These are phyloP conservation scores for Phaeosphaeria sp. DNA, from an alignment of 2,329 filamentous ascomycete genomes.

Conservation along the genomic window DNA sequence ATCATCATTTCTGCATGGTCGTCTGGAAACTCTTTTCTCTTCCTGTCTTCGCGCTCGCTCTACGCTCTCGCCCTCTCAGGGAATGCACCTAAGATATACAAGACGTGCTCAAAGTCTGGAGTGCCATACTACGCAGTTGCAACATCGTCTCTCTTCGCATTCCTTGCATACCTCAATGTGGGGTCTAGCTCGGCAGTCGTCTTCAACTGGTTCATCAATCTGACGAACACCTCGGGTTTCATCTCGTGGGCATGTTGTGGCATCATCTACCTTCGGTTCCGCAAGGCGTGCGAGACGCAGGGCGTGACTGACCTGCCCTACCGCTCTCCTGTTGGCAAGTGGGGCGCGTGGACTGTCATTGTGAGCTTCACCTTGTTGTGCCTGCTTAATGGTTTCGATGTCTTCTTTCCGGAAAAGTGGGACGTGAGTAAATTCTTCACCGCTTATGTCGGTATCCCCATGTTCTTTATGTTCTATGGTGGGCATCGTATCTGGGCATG, in stretches of 20 bases:
- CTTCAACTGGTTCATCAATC: conserved; percentile 75
- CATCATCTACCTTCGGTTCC: conserved; percentile 66
- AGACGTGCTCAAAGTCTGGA: conserved; percentile 65
- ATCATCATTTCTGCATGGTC: conserved; percentile 70
- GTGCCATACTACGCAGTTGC: conserved; percentile 60
- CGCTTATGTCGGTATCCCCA: conserved; percentile 69
- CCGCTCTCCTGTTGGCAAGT: conserved; percentile 64
- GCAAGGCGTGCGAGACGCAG: conserved; percentile 62
- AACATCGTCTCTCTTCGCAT: conserved; percentile 52
- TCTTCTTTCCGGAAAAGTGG: conserved; percentile 73
- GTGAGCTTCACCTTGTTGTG: conserved; percentile 66
- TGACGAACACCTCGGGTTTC: conserved; percentile 65
- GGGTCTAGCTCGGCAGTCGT: conserved; percentile 52
- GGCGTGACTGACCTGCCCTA: conserved; percentile 62
- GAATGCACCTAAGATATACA: conserved; percentile 69
- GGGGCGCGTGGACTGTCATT: conserved; percentile 67
- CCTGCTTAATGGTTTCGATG: conserved; percentile 76
- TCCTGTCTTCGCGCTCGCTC: conserved; percentile 59
- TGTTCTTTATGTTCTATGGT: conserved; percentile 64
- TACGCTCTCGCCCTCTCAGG: conserved; percentile 66
- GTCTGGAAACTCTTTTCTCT: conserved; percentile 63
- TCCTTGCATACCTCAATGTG: conserved; percentile 58
- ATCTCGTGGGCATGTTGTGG: conserved; percentile 63
- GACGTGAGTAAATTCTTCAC: conserved; percentile 68
- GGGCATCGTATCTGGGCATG: conserved; percentile 57